phyloP scores from a whole-genome alignment of 2,329 filamentous ascomycete species.

The Pleomassaria siparia region DNA sequence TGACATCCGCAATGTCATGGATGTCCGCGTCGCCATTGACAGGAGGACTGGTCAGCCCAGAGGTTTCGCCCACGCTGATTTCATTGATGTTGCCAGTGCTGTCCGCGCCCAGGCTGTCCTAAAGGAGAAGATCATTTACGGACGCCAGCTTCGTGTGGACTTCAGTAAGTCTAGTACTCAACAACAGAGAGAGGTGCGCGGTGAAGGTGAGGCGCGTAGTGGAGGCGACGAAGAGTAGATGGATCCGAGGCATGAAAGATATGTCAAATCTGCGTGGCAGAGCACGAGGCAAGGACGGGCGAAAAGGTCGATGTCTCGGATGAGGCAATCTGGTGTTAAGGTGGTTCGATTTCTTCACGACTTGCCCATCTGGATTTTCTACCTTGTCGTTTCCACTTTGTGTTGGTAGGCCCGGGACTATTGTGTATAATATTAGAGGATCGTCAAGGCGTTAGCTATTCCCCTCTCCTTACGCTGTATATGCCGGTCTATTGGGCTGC shows the following conservation, averaged over 20 bases:
- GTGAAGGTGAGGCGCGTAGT: neutral
- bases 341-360: neutral
- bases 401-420: slow-evolving; percentile 22
- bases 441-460: slow-evolving; percentile 28
- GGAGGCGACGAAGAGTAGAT: neutral
- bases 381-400: slow-evolving; percentile 23
- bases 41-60: slow-evolving; percentile 76
- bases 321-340: slow-evolving; percentile 8
- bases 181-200: slow-evolving; percentile 6
- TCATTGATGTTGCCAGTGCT: slow-evolving; percentile 68
- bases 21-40: slow-evolving; percentile 82
- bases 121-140: slow-evolving; percentile 61
- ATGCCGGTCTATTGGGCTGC: slow-evolving; percentile 11
- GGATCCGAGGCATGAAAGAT: neutral
- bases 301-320: slow-evolving; percentile 1
- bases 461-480: slow-evolving; percentile 19
- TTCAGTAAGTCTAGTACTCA: slow-evolving; percentile 49
- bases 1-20: slow-evolving; percentile 67
- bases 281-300: neutral
- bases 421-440: slow-evolving; percentile 35
- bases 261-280: neutral
- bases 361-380: slow-evolving; percentile 12
- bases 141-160: slow-evolving; percentile 66
- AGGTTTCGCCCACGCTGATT: slow-evolving; percentile 85
- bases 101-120: slow-evolving; percentile 60